Evolutionary conservation across 805 yeast genomes (phyloP), one percentile per base, ranked within the genome.

Genomic region (Yarrowia sp.): DNA sequence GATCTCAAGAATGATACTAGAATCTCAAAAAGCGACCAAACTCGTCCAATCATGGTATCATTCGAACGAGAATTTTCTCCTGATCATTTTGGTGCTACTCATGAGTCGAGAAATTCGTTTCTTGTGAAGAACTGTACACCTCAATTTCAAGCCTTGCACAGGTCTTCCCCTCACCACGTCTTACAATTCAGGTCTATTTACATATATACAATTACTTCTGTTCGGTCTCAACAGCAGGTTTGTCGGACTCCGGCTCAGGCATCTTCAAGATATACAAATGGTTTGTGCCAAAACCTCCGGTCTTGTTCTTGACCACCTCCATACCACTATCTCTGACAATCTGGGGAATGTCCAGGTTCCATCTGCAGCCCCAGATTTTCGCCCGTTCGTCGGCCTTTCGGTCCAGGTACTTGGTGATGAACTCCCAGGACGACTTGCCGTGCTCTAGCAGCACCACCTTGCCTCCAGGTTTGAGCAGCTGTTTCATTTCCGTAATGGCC

Each of bases 261-360:
- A 48, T 49, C 67, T 69, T 71, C 55, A 78, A 73, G 2, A 77
- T 75, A 67, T 77, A 78, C 71, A 74, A 74, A 41, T 75, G 93
- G 5, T 97, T 92, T 0, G 98, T 90, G 22, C 98, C 98, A 71
- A 95, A 83, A 79, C 95, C 98, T 22, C 87, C 87, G 72, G 97
- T 82, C 71, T 86, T 86, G 74, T 91, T 94, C 72, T 86, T 87
- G 1, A 92, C 91, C 53, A 95, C 85, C 72, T 90, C 93, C 69
- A 95, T 81, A 0, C 97, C 97, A 8, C 97, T 88, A 70, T 87
- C 87, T 75, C 90, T 93, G 36, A 95, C 83, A 49, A 95, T 82
- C 73, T 89, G 96, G 32, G 93, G 97, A 72, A 95, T 91, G 76
- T 95, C 98, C 71, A 95, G 81, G 76, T 95, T 95, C 98, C 98